Percentiles rank a stretch among this genome's conserved stretches.
Conservation (phyloP, 371 early-diverging fungal genomes). For the Mucor ambiguus region DNA sequence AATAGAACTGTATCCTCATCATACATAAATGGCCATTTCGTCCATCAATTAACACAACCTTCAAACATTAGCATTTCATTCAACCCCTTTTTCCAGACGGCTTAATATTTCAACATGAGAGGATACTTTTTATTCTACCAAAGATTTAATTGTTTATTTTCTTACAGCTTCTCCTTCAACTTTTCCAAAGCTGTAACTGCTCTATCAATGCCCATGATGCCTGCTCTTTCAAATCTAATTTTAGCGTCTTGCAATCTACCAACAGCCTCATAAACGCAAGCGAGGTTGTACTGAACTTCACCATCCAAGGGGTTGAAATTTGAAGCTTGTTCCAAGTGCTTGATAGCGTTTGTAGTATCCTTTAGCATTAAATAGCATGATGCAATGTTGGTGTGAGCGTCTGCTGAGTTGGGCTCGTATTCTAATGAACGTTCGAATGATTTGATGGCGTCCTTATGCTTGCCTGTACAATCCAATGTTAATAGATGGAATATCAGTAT, state of each 20-base stretch:
- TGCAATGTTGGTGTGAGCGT: slow-evolving; percentile 85
- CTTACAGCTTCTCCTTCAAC: slow-evolving; percentile 34
- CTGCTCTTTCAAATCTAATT: slow-evolving; percentile 66
- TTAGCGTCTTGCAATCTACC: slow-evolving; percentile 73
- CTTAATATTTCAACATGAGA: too few relatives aligned
- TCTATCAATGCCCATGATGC: slow-evolving; percentile 60
- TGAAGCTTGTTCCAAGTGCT: slow-evolving; percentile 71
- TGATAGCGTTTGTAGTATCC: slow-evolving; percentile 62
- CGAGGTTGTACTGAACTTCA: slow-evolving; percentile 81
- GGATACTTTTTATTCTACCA: too few relatives aligned
- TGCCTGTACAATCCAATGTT: slow-evolving; percentile 32
- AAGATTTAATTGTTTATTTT: background rate
- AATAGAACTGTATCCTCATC: too few relatives aligned
- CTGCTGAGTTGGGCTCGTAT: slow-evolving; percentile 66
- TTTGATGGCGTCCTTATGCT: slow-evolving; percentile 60
- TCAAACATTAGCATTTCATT: too few relatives aligned
- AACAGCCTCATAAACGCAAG: slow-evolving; percentile 72
- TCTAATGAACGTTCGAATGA: slow-evolving; percentile 73
- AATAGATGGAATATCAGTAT: background rate
- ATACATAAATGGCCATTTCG: too few relatives aligned
- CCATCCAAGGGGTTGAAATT: slow-evolving; percentile 72
- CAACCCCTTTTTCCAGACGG: too few relatives aligned
- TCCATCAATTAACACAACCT: too few relatives aligned
- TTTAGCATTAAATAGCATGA: slow-evolving; percentile 72
- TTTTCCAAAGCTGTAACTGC: slow-evolving; percentile 49